A percentile compares a stretch with the other conserved stretches of the same genome.
Conservation (phyloP, 768 basidiomycete genomes). For the Butyriboletus loyo region DNA sequence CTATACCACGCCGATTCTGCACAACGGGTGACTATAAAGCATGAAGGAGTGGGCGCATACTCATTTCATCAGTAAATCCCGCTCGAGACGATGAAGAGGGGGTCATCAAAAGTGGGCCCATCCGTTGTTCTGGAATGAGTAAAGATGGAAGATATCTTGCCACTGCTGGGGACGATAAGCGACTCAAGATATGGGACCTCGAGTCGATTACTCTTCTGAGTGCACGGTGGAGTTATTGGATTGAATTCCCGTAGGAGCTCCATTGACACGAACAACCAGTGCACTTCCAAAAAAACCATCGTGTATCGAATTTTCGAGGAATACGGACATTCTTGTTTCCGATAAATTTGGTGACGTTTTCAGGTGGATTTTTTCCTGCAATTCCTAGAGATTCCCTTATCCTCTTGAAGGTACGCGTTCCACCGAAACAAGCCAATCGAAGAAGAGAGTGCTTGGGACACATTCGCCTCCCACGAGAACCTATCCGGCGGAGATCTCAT, state of each 20-base stretch:
- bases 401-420: slow-evolving; percentile 56
- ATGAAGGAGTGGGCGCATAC: slow-evolving; percentile 50
- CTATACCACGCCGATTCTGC: background rate
- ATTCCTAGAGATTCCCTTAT: background rate
- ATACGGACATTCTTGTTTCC: slow-evolving; percentile 70
- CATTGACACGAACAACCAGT: slow-evolving; percentile 37
- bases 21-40: slow-evolving; percentile 3
- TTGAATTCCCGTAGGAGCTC: background rate
- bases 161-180: slow-evolving; percentile 78
- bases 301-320: slow-evolving; percentile 55
- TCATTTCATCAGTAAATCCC: slow-evolving; percentile 42
- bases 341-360: slow-evolving; percentile 98
- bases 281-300: slow-evolving; percentile 85
- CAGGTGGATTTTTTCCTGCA: slow-evolving; percentile 43
- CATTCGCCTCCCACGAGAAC: slow-evolving; percentile 60
- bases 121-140: slow-evolving; percentile 59
- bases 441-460: slow-evolving; percentile 33
- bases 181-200: slow-evolving; percentile 70
- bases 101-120: slow-evolving; percentile 48
- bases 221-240: slow-evolving; percentile 47
- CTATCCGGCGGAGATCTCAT: slow-evolving; percentile 66
- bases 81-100: slow-evolving; percentile 30
- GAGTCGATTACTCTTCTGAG: slow-evolving; percentile 54
- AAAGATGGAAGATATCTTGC: slow-evolving; percentile 45
- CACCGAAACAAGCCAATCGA: slow-evolving; percentile 21